phyloP scores from a whole-genome alignment of 2,329 filamentous ascomycete species.

The Neofusicoccum cordaticola region DNA sequence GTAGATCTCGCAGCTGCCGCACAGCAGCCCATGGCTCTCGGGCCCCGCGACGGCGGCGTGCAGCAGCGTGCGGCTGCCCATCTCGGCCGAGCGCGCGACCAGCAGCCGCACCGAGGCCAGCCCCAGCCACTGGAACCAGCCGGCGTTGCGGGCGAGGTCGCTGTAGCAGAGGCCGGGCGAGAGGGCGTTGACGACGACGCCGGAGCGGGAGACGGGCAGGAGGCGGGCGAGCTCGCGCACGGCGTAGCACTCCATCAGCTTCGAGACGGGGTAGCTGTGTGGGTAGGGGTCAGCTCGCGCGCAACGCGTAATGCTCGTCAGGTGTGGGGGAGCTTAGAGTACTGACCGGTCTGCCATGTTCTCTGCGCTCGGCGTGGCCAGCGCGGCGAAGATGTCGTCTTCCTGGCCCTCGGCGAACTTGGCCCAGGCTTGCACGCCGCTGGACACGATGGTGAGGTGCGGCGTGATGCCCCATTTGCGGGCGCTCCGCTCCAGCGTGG shows the following conservation, averaged over 20 bases:
- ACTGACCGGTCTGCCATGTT: conserved; percentile 21
- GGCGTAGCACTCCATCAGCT: conserved; percentile 31
- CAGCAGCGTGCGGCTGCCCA: conserved; percentile 24
- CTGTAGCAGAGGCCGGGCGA: conserved; percentile 35
- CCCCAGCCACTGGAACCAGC: background rate
- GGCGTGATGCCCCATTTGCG: conserved; percentile 25
- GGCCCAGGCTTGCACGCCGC: conserved; percentile 31
- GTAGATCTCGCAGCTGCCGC: conserved; percentile 24
- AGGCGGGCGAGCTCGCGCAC: conserved; percentile 25
- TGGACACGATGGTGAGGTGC: conserved; percentile 31
- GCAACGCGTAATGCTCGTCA: too few species aligned
- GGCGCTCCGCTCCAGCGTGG: conserved; percentile 29
- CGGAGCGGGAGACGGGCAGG: conserved; percentile 21
- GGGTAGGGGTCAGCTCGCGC: background rate
- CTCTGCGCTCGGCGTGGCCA: conserved; percentile 23
- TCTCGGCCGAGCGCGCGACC: conserved; percentile 24
- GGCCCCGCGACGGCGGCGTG: conserved; percentile 21
- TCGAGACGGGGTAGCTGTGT: conserved; percentile 27
- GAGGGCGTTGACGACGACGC: conserved; percentile 32
- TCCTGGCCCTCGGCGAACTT: conserved; percentile 28
- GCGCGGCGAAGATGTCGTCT: conserved; percentile 28
- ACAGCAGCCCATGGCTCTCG: conserved; percentile 24
- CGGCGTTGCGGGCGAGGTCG: conserved; percentile 25
- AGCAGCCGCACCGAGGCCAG: conserved; percentile 3
- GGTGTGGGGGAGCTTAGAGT: too few species aligned